Conservation (phyloP, 1,284 basidiomycete species). For the Sanghuangporus baumii region DNA sequence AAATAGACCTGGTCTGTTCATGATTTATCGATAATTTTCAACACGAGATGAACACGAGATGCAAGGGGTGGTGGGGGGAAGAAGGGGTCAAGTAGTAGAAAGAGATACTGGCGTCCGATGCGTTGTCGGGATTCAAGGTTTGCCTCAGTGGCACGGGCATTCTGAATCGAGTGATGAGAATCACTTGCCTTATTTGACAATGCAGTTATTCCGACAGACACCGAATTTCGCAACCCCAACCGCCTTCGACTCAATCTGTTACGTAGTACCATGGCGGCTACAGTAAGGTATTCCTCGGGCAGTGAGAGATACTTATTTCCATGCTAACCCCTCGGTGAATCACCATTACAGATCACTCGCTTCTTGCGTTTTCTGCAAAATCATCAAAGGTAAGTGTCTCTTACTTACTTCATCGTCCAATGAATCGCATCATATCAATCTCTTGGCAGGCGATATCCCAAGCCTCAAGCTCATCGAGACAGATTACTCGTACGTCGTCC, state of each 20-base stretch:
- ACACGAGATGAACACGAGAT: neutral
- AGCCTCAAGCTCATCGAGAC: conserved; percentile 85
- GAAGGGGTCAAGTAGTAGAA: neutral
- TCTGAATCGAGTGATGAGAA: neutral
- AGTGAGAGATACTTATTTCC: neutral
- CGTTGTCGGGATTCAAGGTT: neutral
- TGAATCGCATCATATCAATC: neutral
- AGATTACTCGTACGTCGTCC: conserved; percentile 49
- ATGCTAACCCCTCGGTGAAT: too few species aligned
- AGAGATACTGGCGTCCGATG: neutral
- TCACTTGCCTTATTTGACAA: neutral
- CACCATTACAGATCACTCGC: conserved; percentile 38
- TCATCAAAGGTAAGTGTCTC: conserved; percentile 65
- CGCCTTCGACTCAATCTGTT: neutral
- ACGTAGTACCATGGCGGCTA: neutral
- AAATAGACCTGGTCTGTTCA: conserved; percentile 22
- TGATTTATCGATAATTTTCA: conserved; percentile 1
- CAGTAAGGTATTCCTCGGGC: conserved; percentile 1
- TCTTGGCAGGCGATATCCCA: conserved; percentile 56
- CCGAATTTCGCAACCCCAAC: neutral
- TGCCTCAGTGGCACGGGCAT: conserved; percentile 1
- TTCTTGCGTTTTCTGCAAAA: conserved; percentile 85
- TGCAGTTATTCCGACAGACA: neutral
- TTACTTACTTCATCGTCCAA: neutral
- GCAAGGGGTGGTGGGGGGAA: neutral